A percentile compares a stretch with the other conserved stretches of the same genome.
Evolutionary conservation across 306 rosid genomes (phyloP).

Genomic region (Albizia julibrissin): DNA sequence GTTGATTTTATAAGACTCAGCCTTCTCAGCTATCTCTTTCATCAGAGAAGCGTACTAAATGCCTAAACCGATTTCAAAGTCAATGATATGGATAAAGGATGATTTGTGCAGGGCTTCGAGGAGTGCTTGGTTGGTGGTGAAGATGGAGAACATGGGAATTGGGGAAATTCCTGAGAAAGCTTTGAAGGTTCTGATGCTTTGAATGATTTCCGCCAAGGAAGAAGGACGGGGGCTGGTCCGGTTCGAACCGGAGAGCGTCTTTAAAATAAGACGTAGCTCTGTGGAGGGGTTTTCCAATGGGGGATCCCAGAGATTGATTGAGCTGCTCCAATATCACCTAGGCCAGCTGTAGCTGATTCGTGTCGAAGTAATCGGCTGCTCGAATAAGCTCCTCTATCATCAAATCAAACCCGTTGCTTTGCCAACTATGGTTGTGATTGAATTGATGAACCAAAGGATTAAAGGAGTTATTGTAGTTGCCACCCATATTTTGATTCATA

Average conservation of each 20-base stretch:
- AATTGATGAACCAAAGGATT: slow-evolving; percentile 30
- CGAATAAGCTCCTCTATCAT: slow-evolving; percentile 72
- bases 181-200: slow-evolving; percentile 63
- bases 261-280: slow-evolving; percentile 76
- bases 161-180: slow-evolving; percentile 76
- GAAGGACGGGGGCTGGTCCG: slow-evolving; percentile 44
- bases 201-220: slow-evolving; percentile 69
- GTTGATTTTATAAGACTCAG: slow-evolving; percentile 37
- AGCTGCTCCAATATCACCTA: slow-evolving; percentile 77
- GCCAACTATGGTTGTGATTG: slow-evolving; percentile 27
- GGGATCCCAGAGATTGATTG: slow-evolving; percentile 60
- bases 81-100: slow-evolving; percentile 66
- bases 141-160: slow-evolving; percentile 80
- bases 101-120: slow-evolving; percentile 64
- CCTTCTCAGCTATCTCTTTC: slow-evolving; percentile 73
- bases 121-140: slow-evolving; percentile 86
- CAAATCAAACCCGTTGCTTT: slow-evolving; percentile 51
- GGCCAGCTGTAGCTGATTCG: slow-evolving; percentile 56
- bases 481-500: slow-evolving; percentile 34
- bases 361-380: slow-evolving; percentile 81
- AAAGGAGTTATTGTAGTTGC: slow-evolving; percentile 14
- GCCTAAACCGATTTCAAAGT: slow-evolving; percentile 86
- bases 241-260: slow-evolving; percentile 69
- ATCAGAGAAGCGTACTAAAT: slow-evolving; percentile 85
- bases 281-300: slow-evolving; percentile 57